These are phyloP conservation scores for Blepharisma japonicum DNA, from an alignment of 73 alveolate species.

Conservation along the genomic window DNA sequence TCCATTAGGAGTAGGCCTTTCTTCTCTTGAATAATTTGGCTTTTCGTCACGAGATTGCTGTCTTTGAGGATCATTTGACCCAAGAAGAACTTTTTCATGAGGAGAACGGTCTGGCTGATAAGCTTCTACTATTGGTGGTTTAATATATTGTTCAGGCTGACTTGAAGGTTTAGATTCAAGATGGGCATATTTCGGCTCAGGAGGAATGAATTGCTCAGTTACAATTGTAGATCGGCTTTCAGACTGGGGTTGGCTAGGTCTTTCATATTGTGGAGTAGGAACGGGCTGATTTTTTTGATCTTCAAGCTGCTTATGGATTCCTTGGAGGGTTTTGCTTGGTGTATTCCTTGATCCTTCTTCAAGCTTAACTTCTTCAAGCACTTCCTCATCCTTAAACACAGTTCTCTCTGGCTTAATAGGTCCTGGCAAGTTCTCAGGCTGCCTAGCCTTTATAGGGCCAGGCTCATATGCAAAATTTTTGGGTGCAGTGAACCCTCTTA, in stretches of 20 bases:
- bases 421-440: not conserved
- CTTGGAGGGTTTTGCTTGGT: not conserved
- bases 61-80: too few relatives aligned
- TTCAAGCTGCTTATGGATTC: constrained; percentile 10
- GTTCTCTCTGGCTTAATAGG: constrained; percentile 9
- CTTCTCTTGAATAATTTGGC: not conserved
- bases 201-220: not conserved
- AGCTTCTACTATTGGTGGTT: not conserved
- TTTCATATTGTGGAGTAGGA: not conserved
- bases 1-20: not conserved
- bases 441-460: not conserved
- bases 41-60: not conserved
- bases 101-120: not conserved
- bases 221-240: not conserved
- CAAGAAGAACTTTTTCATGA: too few relatives aligned
- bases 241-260: not conserved
- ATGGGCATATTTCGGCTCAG: not conserved
- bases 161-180: not conserved
- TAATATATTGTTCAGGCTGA: not conserved
- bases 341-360: not conserved
- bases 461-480: not conserved
- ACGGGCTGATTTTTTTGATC: not conserved
- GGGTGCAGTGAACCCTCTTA: not conserved
- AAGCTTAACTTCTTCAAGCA: not conserved
- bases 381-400: not conserved